Percentiles rank a stretch among this genome's conserved stretches.
phyloP scores from a whole-genome alignment of 441 rosid genomes.

The Corymbia calophylla region DNA sequence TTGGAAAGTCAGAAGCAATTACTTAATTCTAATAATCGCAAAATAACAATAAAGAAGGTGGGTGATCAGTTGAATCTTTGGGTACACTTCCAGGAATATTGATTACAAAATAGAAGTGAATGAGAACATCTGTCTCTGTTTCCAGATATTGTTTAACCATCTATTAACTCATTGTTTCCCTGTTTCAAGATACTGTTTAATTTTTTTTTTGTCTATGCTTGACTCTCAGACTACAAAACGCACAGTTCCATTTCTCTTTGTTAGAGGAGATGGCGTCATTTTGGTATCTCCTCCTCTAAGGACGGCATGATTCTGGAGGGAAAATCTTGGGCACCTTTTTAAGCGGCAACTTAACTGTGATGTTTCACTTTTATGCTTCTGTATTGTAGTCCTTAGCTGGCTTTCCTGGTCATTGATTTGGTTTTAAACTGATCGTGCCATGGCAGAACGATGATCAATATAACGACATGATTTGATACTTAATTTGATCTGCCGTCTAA shows the following conservation, averaged over 20 bases:
- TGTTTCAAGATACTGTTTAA: background rate
- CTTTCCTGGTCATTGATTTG: background rate
- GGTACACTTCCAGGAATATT: background rate
- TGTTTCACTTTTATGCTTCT: background rate
- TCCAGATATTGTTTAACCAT: background rate
- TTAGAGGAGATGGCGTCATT: conserved; percentile 96
- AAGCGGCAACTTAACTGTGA: background rate
- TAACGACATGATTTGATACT: background rate
- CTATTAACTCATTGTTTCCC: background rate
- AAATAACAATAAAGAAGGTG: background rate
- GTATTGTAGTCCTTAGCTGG: background rate
- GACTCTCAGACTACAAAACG: conserved; percentile 80
- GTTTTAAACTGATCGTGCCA: background rate
- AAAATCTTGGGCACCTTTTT: background rate
- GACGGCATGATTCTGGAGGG: conserved; percentile 43
- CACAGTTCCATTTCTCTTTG: conserved; percentile 81
- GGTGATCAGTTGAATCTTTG: background rate
- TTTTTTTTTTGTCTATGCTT: background rate
- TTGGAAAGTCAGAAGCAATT: background rate
- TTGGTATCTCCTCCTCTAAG: conserved; percentile 95
- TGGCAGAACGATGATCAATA: background rate
- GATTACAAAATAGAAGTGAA: background rate
- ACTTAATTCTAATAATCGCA: background rate
- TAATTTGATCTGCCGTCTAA: background rate
- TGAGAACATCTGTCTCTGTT: background rate